Evolutionary conservation across 2,329 filamentous ascomycete species (phyloP).

Genomic region (Curvularia sp.): DNA sequence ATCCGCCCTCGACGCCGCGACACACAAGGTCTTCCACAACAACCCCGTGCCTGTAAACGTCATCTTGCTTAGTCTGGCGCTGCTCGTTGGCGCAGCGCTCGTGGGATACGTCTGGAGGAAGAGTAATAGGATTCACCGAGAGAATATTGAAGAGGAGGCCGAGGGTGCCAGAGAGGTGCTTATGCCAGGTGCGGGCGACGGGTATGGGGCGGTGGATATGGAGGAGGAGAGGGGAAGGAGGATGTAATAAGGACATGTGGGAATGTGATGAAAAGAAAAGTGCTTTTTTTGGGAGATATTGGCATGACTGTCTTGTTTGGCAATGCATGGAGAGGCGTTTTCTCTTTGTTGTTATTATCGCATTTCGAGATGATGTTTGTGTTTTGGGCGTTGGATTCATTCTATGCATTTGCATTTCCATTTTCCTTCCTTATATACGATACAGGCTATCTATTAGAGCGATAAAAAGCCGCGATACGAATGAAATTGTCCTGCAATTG

Average conservation of each 20-base stretch:
- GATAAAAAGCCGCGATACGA: no score
- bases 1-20: slow-evolving; percentile 77
- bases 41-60: slow-evolving; percentile 81
- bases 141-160: slow-evolving; percentile 47
- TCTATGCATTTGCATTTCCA: not conserved
- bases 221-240: slow-evolving; percentile 17
- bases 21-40: slow-evolving; percentile 73
- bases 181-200: slow-evolving; percentile 41
- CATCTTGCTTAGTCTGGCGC: slow-evolving; percentile 66
- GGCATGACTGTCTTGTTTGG: not conserved
- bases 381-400: no score
- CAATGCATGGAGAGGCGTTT: not conserved
- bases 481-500: no score
- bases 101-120: slow-evolving; percentile 69
- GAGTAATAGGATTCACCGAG: slow-evolving; percentile 53
- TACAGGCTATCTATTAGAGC: no score
- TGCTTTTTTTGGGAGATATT: not conserved
- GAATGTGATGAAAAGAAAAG: not conserved
- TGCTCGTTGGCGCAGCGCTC: slow-evolving; percentile 69
- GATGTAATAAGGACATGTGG: not conserved
- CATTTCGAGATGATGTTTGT: no score
- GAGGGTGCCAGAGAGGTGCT: slow-evolving; percentile 45
- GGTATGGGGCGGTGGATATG: slow-evolving; percentile 35
- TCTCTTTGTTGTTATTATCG: no score
- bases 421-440: no score